Base-by-base conservation (phyloP, 83 land plant species). In the Thuja plicata region DNA sequence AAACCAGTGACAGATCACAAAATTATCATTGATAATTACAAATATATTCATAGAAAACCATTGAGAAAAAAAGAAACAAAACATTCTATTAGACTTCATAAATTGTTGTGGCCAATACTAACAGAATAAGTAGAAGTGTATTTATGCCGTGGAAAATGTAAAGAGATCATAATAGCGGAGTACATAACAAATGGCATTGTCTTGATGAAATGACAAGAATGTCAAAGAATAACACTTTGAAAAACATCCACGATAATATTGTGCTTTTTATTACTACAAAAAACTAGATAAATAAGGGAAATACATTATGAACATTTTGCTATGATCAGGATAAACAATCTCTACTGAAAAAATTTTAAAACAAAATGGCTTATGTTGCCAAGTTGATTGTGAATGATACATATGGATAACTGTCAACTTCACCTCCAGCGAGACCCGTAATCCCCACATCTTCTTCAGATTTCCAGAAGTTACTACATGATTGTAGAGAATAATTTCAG, bases 331-430 rank as follows among this genome's bases (percentile, higher is more conserved):
- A 76, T 32, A 15, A 76, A 13, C 15, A 76, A 76, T 76, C 38
- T 76, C 79, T 34, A 76, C 40, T 5, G 46, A 17, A 7, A 84
- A 3, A 19, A 11, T 41, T n/a, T 46, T 5, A 43, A n/a, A 84
- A 52, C 5, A 52, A 84, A 30, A 27, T 45, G 57, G 3, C 38
- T 85, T 77, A 89, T 76, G 82, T 62, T 46, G 89, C 90, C 82
- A 97, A 88, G 91, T 97, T 97, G 48, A 97, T 90, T 40, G 99
- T 92, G 90, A 97, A 93, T 43, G 96, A 97, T 74, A 97, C 99
- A 83, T 97, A 97, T 27, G 99, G 99, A 86, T 96, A 90, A 16
- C 91, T 48, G 80, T 97, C 97, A 32, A 92, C 88, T 66, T 97
- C 99, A 30, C 93, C 93, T 70, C 93, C 99, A 43, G 89, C 50